A percentile compares a stretch with the other conserved stretches of the same genome.
These are phyloP conservation scores for Sugiyamaella japonica DNA, from an alignment of 1,139 yeast species.

Conservation along the genomic window DNA sequence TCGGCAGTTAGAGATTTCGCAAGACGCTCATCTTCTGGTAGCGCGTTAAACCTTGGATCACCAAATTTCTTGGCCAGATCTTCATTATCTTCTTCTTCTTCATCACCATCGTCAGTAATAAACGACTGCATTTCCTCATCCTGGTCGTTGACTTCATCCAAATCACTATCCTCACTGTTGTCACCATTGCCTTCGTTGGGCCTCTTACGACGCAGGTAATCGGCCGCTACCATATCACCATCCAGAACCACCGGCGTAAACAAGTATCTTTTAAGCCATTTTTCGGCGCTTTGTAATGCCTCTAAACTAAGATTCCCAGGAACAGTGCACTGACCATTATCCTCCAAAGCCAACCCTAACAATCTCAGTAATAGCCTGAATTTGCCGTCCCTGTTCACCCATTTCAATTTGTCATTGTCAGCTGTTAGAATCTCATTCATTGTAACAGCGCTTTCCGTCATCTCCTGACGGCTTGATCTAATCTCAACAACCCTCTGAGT, in stretches of 20 bases:
- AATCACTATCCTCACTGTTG: slow-evolving; percentile 28
- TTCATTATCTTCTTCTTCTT: slow-evolving; percentile 24
- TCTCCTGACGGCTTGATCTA: slow-evolving; percentile 24
- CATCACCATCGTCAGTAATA: slow-evolving; percentile 21
- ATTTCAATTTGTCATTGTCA: slow-evolving; percentile 19
- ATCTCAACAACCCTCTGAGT: slow-evolving; percentile 44
- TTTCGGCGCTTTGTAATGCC: slow-evolving; percentile 31
- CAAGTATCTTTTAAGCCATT: slow-evolving; percentile 39
- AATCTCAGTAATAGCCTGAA: slow-evolving; percentile 35
- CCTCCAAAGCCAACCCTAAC: slow-evolving; percentile 31
- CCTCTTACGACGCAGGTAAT: slow-evolving; percentile 28
- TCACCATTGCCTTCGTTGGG: slow-evolving; percentile 18
- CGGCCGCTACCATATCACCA: slow-evolving; percentile 47
- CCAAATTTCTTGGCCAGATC: slow-evolving; percentile 21
- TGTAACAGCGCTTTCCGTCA: slow-evolving; percentile 9
- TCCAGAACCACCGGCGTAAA: slow-evolving; percentile 43
- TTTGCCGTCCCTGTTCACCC: slow-evolving; percentile 34
- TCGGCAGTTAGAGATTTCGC: slow-evolving; percentile 23
- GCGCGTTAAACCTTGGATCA: slow-evolving; percentile 26
- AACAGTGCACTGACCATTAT: slow-evolving; percentile 20
- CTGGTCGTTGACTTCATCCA: slow-evolving; percentile 19
- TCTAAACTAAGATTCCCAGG: slow-evolving; percentile 30
- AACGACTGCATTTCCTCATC: slow-evolving; percentile 19
- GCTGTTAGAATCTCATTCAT: slow-evolving; percentile 15
- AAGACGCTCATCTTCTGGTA: slow-evolving; percentile 27